Base-by-base conservation (phyloP, 1,284 basidiomycete species). In the Flammula alnicola region DNA sequence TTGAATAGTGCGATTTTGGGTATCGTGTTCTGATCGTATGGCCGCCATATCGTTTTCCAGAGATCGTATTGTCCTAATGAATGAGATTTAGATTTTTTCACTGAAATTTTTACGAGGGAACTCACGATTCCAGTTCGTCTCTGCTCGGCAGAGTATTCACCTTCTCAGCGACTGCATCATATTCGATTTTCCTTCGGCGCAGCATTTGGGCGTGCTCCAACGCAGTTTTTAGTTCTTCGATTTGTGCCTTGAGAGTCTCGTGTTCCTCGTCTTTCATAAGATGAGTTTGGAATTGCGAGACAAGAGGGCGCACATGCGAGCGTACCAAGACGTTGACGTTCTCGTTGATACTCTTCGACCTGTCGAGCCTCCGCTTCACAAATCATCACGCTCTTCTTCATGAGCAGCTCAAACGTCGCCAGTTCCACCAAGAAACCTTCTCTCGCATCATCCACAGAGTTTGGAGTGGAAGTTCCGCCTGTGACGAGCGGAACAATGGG, bases 331-430 rank as follows among this genome's bases (percentile, higher is more conserved):
- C 79, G 71, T 55, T 80, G 76, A 43, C 79, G 79, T 61, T 91
- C 88, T 32, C 76, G 73, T 58, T 88, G 78, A 63, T 92, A 92
- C 65, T 89, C 85, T 59, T 88, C 84, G 1, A 90, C 88, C 66
- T 92, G 88, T 58, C 89, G 74, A 41, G 80, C 80, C 70, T 92
- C 89, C 5, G 88, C 89, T 61, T 90, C 85, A 61, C 88, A 91
- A 40, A 89, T 83, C 81, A 91, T 86, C 26, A 77, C 72, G 54
- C 79, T 86, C 70, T 91, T 92, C 69, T 84, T 81, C 56, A 92
- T 70, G 44, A 81, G 69, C 52, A 91, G 64, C 62, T 88, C 80
- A 61, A 91, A 91, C 8, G 86, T 81, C 33, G 82, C 80, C 7
- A 92, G 68, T 64, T 92, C 90, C 30, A 90, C 74, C 41, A 91